These are phyloP conservation scores for Capsicum chinense DNA, from an alignment of 257 asterid genomes.

Conservation along the genomic window DNA sequence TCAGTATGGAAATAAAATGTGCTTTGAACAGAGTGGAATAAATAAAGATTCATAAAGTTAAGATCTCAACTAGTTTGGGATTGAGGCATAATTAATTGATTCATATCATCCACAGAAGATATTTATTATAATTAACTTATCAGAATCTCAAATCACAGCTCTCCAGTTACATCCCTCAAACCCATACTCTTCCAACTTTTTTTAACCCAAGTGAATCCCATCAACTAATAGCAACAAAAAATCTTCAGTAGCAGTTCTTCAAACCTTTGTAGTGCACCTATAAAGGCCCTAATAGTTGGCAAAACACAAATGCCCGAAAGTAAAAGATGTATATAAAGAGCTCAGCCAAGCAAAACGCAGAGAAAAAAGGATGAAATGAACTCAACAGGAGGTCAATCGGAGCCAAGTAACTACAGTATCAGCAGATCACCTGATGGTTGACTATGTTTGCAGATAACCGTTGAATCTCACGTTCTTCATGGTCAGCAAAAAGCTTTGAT, in stretches of 20 bases:
- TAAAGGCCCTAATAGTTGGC: background rate
- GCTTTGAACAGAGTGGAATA: constrained; percentile 18
- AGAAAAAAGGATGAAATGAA: constrained; percentile 27
- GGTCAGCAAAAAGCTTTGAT: constrained; percentile 98
- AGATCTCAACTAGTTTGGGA: constrained; percentile 16
- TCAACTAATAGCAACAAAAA: background rate
- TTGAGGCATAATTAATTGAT: too few relatives aligned
- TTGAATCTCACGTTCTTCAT: constrained; percentile 99
- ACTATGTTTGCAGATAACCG: constrained; percentile 91
- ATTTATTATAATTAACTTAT: background rate
- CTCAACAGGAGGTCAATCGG: background rate
- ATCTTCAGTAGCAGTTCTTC: background rate
- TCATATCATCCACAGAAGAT: constrained; percentile 7
- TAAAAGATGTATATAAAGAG: constrained; percentile 21
- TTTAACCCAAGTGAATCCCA: constrained; percentile 12
- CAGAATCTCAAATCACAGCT: constrained; percentile 20
- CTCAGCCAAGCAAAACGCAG: background rate
- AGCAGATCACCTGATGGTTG: constrained; percentile 76
- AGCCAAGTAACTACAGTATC: background rate
- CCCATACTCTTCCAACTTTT: background rate
- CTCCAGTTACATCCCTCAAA: background rate
- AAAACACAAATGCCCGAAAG: background rate
- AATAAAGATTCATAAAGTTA: constrained; percentile 6
- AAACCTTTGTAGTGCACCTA: background rate
- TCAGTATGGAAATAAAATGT: background rate